A percentile compares a stretch with the other conserved stretches of the same genome.
phyloP scores from a whole-genome alignment of 2,329 filamentous ascomycete species.

The Plenodomus lindquistii region DNA sequence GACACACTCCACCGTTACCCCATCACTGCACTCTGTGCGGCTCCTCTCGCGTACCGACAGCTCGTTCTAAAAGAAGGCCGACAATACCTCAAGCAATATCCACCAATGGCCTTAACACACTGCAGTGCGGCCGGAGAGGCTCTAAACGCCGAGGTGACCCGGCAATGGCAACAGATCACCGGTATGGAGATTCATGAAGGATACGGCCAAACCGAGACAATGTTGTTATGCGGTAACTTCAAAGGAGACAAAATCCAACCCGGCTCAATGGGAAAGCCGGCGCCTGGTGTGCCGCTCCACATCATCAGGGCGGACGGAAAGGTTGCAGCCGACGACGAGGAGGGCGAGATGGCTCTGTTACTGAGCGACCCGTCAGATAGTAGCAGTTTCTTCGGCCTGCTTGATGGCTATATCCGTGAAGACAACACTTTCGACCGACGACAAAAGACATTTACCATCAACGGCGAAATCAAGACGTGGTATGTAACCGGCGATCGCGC shows the following conservation, averaged over 20 bases:
- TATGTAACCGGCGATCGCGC: slow-evolving; percentile 8
- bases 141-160: slow-evolving; percentile 6
- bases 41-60: slow-evolving; percentile 6
- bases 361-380: neutral
- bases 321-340: slow-evolving; percentile 3
- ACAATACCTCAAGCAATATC: slow-evolving; percentile 2
- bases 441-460: slow-evolving; percentile 1
- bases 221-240: slow-evolving; percentile 9
- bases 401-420: slow-evolving; percentile 4
- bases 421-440: slow-evolving; percentile 1
- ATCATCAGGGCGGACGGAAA: slow-evolving; percentile 2
- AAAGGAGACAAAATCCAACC: neutral
- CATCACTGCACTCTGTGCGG: slow-evolving; percentile 8
- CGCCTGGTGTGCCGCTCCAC: slow-evolving; percentile 8
- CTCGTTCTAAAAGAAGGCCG: slow-evolving; percentile 1
- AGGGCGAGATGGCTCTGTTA: slow-evolving; percentile 9
- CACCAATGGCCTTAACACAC: slow-evolving; percentile 3
- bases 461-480: slow-evolving; percentile 5
- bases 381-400: slow-evolving; percentile 3
- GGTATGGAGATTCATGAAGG: slow-evolving; percentile 5
- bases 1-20: slow-evolving; percentile 8
- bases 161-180: slow-evolving; percentile 5
- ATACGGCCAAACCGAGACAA: slow-evolving; percentile 12
- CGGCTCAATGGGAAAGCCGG: slow-evolving; percentile 11
- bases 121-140: slow-evolving; percentile 11